These are phyloP conservation scores for Mortierella sp. DNA, from an alignment of 371 early-diverging fungal genomes.

Conservation along the genomic window DNA sequence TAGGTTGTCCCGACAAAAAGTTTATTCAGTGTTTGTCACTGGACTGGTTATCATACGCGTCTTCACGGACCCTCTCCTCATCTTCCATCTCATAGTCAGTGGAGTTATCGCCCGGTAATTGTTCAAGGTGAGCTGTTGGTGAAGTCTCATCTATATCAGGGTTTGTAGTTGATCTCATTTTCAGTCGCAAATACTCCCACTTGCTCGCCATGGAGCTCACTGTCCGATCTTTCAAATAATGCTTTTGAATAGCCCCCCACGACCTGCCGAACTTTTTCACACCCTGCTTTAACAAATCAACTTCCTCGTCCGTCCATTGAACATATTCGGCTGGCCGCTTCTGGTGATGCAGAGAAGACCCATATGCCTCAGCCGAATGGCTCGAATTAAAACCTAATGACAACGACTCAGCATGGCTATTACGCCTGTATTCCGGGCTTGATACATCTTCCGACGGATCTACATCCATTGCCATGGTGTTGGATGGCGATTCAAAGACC, in stretches of 20 bases:
- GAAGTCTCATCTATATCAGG: background rate
- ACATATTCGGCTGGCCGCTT: constrained; percentile 1
- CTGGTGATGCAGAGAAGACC: background rate
- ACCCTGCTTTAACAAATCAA: constrained; percentile 12
- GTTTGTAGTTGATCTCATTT: constrained; percentile 4
- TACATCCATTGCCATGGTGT: constrained; percentile 10
- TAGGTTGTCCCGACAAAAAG: no score
- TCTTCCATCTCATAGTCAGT: constrained; percentile 11
- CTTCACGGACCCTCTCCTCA: background rate
- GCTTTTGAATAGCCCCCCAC: constrained; percentile 14
- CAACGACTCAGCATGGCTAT: background rate
- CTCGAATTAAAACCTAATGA: background rate
- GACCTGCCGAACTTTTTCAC: constrained; percentile 17
- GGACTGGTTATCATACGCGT: background rate
- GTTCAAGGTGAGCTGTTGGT: background rate
- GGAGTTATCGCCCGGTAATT: background rate
- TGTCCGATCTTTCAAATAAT: constrained; percentile 17
- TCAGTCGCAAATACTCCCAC: constrained; percentile 16
- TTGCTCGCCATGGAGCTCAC: constrained; percentile 21
- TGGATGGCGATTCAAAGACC: background rate
- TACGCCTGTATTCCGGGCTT: background rate
- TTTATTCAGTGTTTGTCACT: background rate
- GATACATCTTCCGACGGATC: background rate
- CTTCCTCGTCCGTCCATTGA: constrained; percentile 17
- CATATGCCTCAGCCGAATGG: background rate